Base-by-base conservation (phyloP, 495 filamentous ascomycete species). In the Aspergillus homomorphus region DNA sequence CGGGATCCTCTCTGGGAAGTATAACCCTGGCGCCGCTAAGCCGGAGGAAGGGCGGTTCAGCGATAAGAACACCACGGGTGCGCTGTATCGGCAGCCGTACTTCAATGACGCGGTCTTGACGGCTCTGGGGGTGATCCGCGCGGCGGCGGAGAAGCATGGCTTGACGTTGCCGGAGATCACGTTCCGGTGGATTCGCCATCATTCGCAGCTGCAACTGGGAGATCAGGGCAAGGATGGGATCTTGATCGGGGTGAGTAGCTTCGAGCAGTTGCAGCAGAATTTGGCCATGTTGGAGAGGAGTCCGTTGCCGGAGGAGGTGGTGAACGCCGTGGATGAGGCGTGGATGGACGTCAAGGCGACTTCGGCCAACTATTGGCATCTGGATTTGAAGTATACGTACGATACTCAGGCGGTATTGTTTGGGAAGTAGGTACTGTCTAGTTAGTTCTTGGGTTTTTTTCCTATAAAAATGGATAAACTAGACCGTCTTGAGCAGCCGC, bases 1-100 rank as follows among this genome's bases (percentile, higher is more conserved):
- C 4, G 92, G 92, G 0, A 70, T 96, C 18, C 88, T 96, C 67
- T 87, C 86, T 23, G 90, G 92, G 53, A 94, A 94, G 67, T 92
- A 91, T 76, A 91, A 90, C 74, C 80, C 82, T n/a, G n/a, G n/a
- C 41, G 73, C 69, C 23, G 88, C 89, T 66, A 72, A 86, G 0
- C 89, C 89, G 4, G 67, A 70, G 0, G 81, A 84, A 51, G 91
- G 92, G 3, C 81, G 92, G 12, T 96, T 84, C 72, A 85, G 81
- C 55, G 79, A 87, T 56, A 72, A 69, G n/a, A 66, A 62, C 33
- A 58, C 56, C 23, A 69, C 65, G 52, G 91, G 91, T n/a, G 59
- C 59, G 33, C 75, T 80, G 70, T 96, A 96, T 67, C 87, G 90
- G 18, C 72, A 81, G 4, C 82, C 91, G 8, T 97, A 96, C 73